phyloP scores from a whole-genome alignment of 2,329 filamentous ascomycete species.

The Bipolaris zeicola region DNA sequence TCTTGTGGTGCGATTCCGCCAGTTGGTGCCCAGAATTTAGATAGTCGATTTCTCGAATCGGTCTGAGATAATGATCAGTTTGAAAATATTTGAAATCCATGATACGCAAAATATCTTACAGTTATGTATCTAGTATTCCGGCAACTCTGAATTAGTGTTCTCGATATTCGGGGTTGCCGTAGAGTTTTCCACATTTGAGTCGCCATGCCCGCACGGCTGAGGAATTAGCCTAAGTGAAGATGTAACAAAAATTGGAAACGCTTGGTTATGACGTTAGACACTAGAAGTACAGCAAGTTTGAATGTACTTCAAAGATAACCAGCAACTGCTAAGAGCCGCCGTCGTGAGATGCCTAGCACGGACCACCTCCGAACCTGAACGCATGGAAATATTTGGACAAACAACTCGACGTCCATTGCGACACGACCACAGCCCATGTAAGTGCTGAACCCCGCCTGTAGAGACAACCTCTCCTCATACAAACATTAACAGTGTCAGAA shows the following conservation, averaged over 20 bases:
- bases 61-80: constrained; percentile 43
- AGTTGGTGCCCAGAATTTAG: constrained; percentile 79
- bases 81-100: neutral
- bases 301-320: constrained; percentile 9
- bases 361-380: constrained; percentile 27
- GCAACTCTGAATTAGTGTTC: constrained; percentile 11
- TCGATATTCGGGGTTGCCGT: constrained; percentile 17
- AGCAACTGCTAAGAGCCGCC: constrained; percentile 13
- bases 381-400: constrained; percentile 38
- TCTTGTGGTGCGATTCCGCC: constrained; percentile 66
- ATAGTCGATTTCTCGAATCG: constrained; percentile 67
- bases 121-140: constrained; percentile 41
- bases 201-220: constrained; percentile 32
- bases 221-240: neutral
- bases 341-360: constrained; percentile 27
- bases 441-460: constrained; percentile 7
- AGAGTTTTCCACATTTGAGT: constrained; percentile 30
- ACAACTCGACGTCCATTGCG: constrained; percentile 31
- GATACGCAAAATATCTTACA: constrained; percentile 32
- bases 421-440: constrained; percentile 35
- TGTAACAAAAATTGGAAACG: neutral
- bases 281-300: neutral
- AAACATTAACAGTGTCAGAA: constrained; percentile 24
- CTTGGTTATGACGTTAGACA: neutral
- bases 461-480: neutral